phyloP scores from a whole-genome alignment of 768 basidiomycete species.

The Serendipita vermifera region DNA sequence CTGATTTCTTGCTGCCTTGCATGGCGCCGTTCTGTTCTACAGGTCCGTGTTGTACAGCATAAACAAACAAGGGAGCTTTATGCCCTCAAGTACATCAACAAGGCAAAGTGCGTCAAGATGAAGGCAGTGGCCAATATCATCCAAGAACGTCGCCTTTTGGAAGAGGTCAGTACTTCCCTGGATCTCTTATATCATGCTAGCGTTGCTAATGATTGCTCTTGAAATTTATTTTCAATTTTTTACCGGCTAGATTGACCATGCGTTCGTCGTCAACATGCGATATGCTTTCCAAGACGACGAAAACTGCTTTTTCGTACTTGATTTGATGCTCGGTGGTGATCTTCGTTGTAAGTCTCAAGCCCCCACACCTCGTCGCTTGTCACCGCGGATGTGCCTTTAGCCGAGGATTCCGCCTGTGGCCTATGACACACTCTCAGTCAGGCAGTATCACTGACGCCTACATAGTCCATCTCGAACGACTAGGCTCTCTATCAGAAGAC shows the following conservation, averaged over 20 bases:
- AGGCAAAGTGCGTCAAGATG: conserved; percentile 79
- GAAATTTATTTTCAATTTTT: conserved; percentile 20
- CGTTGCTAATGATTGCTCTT: background rate
- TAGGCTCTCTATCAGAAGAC: conserved; percentile 57
- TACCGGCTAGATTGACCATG: conserved; percentile 71
- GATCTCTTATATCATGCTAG: conserved; percentile 9
- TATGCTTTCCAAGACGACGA: conserved; percentile 98
- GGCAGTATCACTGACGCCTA: background rate
- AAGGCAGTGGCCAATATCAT: conserved; percentile 87
- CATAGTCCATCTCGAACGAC: conserved; percentile 76
- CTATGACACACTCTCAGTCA: background rate
- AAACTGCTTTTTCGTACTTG: conserved; percentile 96
- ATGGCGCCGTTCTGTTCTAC: conserved; percentile 13
- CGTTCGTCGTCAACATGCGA: conserved; percentile 86
- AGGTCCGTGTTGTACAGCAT: conserved; percentile 97
- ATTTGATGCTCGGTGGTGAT: conserved; percentile 94
- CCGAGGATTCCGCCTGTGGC: background rate
- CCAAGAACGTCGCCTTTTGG: conserved; percentile 81
- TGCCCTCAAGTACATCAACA: conserved; percentile 97
- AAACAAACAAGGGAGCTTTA: conserved; percentile 85
- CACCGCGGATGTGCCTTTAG: background rate
- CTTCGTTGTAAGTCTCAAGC: conserved; percentile 59
- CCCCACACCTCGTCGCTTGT: conserved; percentile 5
- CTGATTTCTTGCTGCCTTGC: conserved; percentile 4
- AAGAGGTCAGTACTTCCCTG: conserved; percentile 49